Evolutionary conservation across 495 filamentous ascomycete species (phyloP).

Genomic region (Sporormia fimetaria): DNA sequence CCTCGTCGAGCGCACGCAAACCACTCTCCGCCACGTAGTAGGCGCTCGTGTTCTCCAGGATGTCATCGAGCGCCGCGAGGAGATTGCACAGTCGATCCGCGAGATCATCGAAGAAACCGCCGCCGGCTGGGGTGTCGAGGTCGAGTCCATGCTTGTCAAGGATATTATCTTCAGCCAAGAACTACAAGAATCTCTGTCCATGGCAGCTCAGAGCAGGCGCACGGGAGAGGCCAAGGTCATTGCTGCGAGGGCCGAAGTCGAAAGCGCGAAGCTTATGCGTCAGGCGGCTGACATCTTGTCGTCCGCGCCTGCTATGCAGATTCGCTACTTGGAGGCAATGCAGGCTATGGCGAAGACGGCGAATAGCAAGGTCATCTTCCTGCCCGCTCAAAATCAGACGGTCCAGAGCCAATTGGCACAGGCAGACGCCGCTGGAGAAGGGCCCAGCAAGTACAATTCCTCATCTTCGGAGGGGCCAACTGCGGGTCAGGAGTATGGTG

Average conservation of each 20-base stretch:
- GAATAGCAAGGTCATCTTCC: conserved; percentile 94
- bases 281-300: conserved; percentile 94
- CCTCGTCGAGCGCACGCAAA: conserved; percentile 94
- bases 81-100: conserved; percentile 84
- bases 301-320: conserved; percentile 96
- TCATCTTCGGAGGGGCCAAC: conserved; percentile 20
- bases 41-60: conserved; percentile 94
- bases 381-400: conserved; percentile 47
- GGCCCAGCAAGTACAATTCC: conserved; percentile 43
- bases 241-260: conserved; percentile 90
- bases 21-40: conserved; percentile 92
- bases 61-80: conserved; percentile 96
- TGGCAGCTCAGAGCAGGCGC: conserved; percentile 99
- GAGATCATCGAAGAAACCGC: conserved; percentile 98
- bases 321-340: conserved; percentile 92
- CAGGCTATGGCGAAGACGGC: conserved; percentile 96
- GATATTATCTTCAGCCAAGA: conserved; percentile 97
- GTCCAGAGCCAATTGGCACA: conserved; percentile 39
- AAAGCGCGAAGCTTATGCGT: conserved; percentile 92
- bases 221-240: conserved; percentile 99
- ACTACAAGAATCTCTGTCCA: conserved; percentile 92
- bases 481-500: conserved; percentile 38
- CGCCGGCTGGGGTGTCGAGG: conserved; percentile 83
- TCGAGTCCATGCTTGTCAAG: conserved; percentile 98
- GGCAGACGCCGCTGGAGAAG: conserved; percentile 48